A percentile compares a stretch with the other conserved stretches of the same genome.
Evolutionary conservation across 192 early-diverging fungal species (phyloP).

Genomic region (Rhizophagus clarus): DNA sequence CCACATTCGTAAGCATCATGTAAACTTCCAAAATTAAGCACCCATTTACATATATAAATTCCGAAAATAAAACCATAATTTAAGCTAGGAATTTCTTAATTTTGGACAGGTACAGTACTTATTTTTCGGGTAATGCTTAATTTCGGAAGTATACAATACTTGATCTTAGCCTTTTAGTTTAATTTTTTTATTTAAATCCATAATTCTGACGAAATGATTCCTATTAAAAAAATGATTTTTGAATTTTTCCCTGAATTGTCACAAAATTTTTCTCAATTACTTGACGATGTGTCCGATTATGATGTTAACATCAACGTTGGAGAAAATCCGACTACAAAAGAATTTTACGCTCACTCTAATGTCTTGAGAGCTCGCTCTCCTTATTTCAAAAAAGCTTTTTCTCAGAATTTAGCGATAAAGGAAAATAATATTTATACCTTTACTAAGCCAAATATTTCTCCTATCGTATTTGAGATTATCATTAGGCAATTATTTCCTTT

Average conservation of each 20-base stretch:
- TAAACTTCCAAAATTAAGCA: too few relatives aligned
- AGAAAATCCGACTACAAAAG: background rate
- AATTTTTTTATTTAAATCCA: too few relatives aligned
- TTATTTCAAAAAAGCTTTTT: background rate
- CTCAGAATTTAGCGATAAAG: background rate
- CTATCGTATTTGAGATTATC: background rate
- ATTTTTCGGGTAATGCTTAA: too few relatives aligned
- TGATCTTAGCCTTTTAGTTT: too few relatives aligned
- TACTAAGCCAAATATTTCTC: slow-evolving; percentile 28
- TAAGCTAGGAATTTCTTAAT: too few relatives aligned
- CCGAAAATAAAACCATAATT: too few relatives aligned
- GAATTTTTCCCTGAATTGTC: background rate
- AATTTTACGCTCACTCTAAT: slow-evolving; percentile 10
- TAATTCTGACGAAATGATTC: too few relatives aligned
- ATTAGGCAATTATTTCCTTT: background rate
- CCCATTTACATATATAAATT: too few relatives aligned
- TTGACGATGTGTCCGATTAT: slow-evolving; percentile 12
- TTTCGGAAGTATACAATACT: too few relatives aligned
- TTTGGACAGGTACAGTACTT: too few relatives aligned
- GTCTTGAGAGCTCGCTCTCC: slow-evolving; percentile 13
- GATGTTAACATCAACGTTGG: slow-evolving; percentile 15
- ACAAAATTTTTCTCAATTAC: background rate
- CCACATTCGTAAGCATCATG: too few relatives aligned
- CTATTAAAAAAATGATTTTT: background rate
- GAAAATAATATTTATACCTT: background rate